Percentiles rank a stretch among this genome's conserved stretches.
These are phyloP conservation scores for Syzygium oleosum DNA, from an alignment of 345 rosid genomes.

Conservation along the genomic window DNA sequence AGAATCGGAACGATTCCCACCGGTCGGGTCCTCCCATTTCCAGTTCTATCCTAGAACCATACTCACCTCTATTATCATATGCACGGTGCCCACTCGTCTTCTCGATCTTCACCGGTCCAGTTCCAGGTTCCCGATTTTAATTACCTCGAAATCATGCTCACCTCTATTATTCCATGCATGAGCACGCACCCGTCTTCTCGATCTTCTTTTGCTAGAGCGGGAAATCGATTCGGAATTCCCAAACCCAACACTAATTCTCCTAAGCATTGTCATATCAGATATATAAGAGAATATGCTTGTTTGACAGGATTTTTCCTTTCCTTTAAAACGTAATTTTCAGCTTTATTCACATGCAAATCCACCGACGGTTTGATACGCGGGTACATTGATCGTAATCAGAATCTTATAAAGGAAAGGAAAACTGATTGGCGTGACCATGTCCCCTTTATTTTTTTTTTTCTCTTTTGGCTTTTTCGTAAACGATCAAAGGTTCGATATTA, in stretches of 20 bases:
- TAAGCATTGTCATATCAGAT: not conserved
- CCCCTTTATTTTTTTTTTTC: accelerated
- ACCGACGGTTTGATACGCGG: not conserved
- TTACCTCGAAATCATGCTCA: too few species aligned
- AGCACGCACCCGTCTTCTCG: not conserved
- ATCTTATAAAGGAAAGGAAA: not conserved
- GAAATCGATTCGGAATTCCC: not conserved
- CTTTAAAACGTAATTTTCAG: not conserved
- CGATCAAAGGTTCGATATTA: not conserved
- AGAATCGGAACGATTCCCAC: too few species aligned
- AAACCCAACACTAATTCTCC: not conserved
- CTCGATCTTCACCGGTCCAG: too few species aligned
- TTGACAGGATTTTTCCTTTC: not conserved
- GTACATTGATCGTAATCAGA: not conserved
- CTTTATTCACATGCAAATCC: not conserved
- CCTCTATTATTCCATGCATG: not conserved
- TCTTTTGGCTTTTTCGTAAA: not conserved
- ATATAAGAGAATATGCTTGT: not conserved
- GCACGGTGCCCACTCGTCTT: too few species aligned
- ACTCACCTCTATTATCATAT: too few species aligned
- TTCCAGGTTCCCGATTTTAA: too few species aligned
- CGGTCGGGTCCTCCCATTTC: too few species aligned
- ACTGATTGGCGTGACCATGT: not conserved
- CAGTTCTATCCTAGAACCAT: too few species aligned
- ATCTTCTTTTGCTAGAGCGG: not conserved